Base-by-base conservation (phyloP, 176 grass and related monocot species). In the Triticum monococcum region DNA sequence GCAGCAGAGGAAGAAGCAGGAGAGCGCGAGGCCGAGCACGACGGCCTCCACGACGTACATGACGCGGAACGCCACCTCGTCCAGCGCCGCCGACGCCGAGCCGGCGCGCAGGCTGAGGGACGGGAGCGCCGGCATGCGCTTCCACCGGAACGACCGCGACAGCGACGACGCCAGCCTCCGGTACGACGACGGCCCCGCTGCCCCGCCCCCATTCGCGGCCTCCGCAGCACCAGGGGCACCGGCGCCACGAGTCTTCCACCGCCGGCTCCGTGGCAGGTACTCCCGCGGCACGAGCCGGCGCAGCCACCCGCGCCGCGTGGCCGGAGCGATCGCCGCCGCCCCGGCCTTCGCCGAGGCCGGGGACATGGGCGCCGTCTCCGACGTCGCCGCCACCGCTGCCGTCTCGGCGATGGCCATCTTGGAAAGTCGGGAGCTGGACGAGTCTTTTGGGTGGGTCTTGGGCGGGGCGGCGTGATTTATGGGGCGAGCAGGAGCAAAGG, bases 1-100 rank as follows among this genome's bases (percentile, higher is more conserved):
- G 73, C 93, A 96, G 85, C 93, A 98, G 59, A 95, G 84, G 88
- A 92, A 95, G 93, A 98, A 98, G 96, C 92, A 94, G 12, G 86
- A 94, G 74, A 98, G 86, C 12, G 90, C 92, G 78, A 90, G 81
- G 3, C 92, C 96, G 0, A 98, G 96, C 52, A 98, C 89, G 18
- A 98, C 90, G n/a, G 93, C 93, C 78, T 98, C 96, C 22, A 92
- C 74, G 65, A 84, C 94, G 83, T 91, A 98, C 82, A 98, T 89
- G 26, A 96, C 61, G 22, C 80, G 86, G 80, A 94, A 98, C 11
- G 81, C 22, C 25, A 98, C 79, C 18, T 90, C 83, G 69, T 98
- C 93, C 38, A 91, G 31, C 40, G 33, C 77, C 52, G 90, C 90
- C 12, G 90, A 81, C 7, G 86, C 86, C 54, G 90, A 91, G 7